phyloP scores from a whole-genome alignment of 192 early-diverging fungal species.

The Oehlia diaphana region DNA sequence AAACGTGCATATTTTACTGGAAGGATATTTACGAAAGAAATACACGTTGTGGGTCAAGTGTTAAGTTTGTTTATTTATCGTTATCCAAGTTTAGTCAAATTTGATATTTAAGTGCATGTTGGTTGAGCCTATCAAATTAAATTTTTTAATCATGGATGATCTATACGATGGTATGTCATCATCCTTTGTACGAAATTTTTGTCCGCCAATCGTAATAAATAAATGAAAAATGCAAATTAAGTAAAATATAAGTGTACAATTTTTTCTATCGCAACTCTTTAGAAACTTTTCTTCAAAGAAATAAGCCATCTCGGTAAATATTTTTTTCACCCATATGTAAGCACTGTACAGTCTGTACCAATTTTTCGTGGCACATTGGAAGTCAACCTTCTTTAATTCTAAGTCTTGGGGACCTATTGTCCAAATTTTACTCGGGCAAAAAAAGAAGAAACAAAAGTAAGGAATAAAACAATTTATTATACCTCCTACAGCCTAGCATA shows the following conservation, averaged over 20 bases:
- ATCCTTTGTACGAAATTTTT: no score
- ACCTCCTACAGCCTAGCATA: neutral
- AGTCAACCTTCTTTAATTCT: neutral
- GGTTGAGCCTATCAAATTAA: no score
- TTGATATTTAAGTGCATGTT: no score
- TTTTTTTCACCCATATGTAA: conserved; percentile 15
- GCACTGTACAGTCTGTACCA: neutral
- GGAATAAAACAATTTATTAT: neutral
- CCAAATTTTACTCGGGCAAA: neutral
- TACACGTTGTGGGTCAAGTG: no score
- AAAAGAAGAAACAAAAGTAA: neutral
- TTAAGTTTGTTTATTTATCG: neutral
- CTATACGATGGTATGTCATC: no score
- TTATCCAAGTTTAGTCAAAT: no score
- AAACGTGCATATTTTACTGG: neutral
- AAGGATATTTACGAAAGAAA: neutral
- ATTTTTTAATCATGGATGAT: no score
- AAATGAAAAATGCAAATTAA: no score
- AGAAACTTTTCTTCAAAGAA: neutral
- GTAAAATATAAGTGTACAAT: no score
- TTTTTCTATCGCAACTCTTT: no score
- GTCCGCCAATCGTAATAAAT: no score
- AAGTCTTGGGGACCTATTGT: neutral
- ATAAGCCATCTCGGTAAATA: neutral
- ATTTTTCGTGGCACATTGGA: neutral